Evolutionary conservation across 768 basidiomycete genomes (phyloP).

Genomic region (Lactarius sp.): DNA sequence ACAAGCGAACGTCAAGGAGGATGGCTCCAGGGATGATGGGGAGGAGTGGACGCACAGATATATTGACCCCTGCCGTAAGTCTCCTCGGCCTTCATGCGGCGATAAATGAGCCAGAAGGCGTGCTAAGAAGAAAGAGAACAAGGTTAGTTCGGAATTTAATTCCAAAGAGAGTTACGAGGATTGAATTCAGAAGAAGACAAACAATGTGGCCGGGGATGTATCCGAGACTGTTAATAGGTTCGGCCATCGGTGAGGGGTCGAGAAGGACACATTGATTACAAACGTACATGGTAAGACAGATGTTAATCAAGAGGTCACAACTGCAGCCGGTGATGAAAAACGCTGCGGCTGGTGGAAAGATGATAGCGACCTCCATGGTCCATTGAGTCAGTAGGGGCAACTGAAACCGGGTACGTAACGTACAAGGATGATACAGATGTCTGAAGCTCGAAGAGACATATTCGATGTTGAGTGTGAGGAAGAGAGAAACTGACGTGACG

Average conservation of each 20-base stretch:
- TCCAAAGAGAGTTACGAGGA: background rate
- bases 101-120: conserved; percentile 88
- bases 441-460: conserved; percentile 53
- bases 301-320: conserved; percentile 83
- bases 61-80: conserved; percentile 73
- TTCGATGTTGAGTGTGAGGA: conserved; percentile 13
- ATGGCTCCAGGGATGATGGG: background rate
- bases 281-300: conserved; percentile 67
- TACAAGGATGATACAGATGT: conserved; percentile 76
- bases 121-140: conserved; percentile 39
- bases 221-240: conserved; percentile 49
- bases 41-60: conserved; percentile 52
- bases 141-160: background rate
- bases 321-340: conserved; percentile 76
- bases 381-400: background rate
- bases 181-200: conserved; percentile 24
- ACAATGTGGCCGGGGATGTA: conserved; percentile 65
- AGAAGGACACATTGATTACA: too few species aligned
- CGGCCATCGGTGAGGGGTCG: conserved; percentile 8
- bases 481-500: background rate
- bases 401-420: conserved; percentile 23
- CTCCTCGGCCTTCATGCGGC: conserved; percentile 84
- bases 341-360: conserved; percentile 80
- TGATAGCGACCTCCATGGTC: conserved; percentile 55
- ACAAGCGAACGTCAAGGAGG: background rate